Evolutionary conservation across 2,329 filamentous ascomycete species (phyloP).

Genomic region (Arthrobotrys conoides): DNA sequence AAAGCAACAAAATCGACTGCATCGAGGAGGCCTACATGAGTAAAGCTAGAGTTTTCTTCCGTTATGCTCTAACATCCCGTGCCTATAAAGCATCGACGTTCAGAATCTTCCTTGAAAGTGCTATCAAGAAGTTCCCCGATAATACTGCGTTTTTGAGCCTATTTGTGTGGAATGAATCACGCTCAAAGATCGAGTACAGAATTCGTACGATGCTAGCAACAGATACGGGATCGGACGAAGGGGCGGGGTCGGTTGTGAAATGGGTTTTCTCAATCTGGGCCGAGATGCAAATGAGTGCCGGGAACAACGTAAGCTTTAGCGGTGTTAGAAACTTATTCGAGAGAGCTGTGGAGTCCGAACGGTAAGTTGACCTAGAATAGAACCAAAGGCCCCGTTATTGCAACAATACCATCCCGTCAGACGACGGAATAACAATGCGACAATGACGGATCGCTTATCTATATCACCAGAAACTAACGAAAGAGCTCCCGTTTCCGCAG

Average conservation of each 20-base stretch:
- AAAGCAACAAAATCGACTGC: slow-evolving; percentile 67
- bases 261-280: slow-evolving; percentile 73
- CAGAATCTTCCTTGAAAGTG: slow-evolving; percentile 74
- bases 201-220: slow-evolving; percentile 76
- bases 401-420: neutral
- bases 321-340: slow-evolving; percentile 73
- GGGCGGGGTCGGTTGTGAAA: slow-evolving; percentile 68
- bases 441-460: slow-evolving; percentile 27
- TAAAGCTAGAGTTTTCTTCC: slow-evolving; percentile 76
- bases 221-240: slow-evolving; percentile 66
- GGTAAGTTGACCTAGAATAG: slow-evolving; percentile 55
- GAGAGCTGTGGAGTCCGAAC: slow-evolving; percentile 68
- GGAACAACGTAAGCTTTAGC: slow-evolving; percentile 66
- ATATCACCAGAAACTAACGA: slow-evolving; percentile 17
- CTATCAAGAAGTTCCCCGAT: slow-evolving; percentile 76
- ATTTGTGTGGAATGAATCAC: slow-evolving; percentile 80
- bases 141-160: slow-evolving; percentile 83
- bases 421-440: slow-evolving; percentile 6
- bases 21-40: slow-evolving; percentile 80
- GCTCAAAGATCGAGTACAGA: slow-evolving; percentile 81
- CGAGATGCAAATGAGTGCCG: slow-evolving; percentile 69
- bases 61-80: slow-evolving; percentile 73
- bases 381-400: slow-evolving; percentile 61
- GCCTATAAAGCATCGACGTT: slow-evolving; percentile 79
- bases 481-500: slow-evolving; percentile 62